A percentile compares a stretch with the other conserved stretches of the same genome.
These are phyloP conservation scores for Pogostemon cablin DNA, from an alignment of 257 asterid species.

Conservation along the genomic window DNA sequence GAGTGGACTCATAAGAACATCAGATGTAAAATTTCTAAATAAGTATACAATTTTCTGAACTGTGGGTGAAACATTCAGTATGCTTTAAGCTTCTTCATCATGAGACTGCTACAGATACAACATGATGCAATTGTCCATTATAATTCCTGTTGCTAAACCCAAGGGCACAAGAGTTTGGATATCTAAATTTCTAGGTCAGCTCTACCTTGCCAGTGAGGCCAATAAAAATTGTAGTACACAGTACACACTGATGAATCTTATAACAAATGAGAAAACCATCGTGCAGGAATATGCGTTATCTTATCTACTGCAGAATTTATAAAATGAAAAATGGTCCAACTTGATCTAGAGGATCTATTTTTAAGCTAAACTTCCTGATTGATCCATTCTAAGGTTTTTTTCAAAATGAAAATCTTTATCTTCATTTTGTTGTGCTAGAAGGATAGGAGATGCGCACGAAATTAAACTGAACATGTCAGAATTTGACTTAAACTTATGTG, in stretches of 20 bases:
- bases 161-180: constrained; percentile 4
- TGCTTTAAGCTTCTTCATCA: not conserved
- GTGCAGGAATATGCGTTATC: not conserved
- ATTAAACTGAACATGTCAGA: constrained; percentile 10
- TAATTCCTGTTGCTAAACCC: constrained; percentile 2
- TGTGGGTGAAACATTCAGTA: not conserved
- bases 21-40: not conserved
- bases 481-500: not conserved
- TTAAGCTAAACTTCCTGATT: constrained; percentile 5
- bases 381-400: not conserved
- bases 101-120: not conserved
- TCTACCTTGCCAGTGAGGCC: constrained; percentile 4
- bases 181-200: not conserved
- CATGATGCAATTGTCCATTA: not conserved
- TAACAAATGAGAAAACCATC: not conserved
- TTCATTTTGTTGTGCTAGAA: constrained; percentile 13
- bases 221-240: not conserved
- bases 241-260: not conserved
- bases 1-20: constrained; percentile 4
- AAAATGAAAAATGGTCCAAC: not conserved
- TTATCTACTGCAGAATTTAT: not conserved
- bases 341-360: not conserved
- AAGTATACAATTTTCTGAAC: constrained; percentile 15
- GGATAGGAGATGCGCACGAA: not conserved
- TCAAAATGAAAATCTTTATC: not conserved